phyloP scores from a whole-genome alignment of 1,284 basidiomycete genomes.

The Ustilago curta region DNA sequence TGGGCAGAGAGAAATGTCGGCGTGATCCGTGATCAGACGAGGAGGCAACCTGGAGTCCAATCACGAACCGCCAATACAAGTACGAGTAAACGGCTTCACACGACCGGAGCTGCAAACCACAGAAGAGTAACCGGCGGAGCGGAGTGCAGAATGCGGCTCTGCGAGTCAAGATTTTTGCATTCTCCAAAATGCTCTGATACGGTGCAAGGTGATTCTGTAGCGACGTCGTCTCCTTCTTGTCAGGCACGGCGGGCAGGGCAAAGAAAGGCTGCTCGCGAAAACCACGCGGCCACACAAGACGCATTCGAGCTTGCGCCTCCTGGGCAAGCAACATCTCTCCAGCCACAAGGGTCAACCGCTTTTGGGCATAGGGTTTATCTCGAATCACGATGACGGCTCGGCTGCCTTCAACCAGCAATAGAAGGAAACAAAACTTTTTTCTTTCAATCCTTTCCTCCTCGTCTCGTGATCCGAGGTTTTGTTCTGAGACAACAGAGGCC shows the following conservation, averaged over 20 bases:
- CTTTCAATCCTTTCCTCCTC: not conserved
- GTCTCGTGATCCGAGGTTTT: not conserved
- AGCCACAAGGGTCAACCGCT: not conserved
- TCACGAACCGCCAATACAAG: not conserved
- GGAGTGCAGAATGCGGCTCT: conserved; percentile 6
- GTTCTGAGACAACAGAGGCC: not conserved
- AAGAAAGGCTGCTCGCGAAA: no score
- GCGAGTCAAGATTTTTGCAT: no score
- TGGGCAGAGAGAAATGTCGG: no score
- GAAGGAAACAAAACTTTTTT: no score
- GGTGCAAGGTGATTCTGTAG: no score
- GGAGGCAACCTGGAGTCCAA: not conserved
- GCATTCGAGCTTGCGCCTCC: not conserved
- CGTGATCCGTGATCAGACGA: no score
- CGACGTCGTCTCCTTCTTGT: not conserved
- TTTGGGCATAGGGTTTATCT: conserved; percentile 3
- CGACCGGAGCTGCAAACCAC: not conserved
- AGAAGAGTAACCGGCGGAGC: conserved; percentile 4
- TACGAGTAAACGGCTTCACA: not conserved
- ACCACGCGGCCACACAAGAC: not conserved
- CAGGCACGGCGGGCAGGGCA: not conserved
- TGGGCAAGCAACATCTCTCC: not conserved
- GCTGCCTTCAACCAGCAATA: not conserved
- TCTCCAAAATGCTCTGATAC: no score
- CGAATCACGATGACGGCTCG: not conserved